phyloP scores from a whole-genome alignment of 768 basidiomycete genomes.

The Mycena olivaceomarginata region DNA sequence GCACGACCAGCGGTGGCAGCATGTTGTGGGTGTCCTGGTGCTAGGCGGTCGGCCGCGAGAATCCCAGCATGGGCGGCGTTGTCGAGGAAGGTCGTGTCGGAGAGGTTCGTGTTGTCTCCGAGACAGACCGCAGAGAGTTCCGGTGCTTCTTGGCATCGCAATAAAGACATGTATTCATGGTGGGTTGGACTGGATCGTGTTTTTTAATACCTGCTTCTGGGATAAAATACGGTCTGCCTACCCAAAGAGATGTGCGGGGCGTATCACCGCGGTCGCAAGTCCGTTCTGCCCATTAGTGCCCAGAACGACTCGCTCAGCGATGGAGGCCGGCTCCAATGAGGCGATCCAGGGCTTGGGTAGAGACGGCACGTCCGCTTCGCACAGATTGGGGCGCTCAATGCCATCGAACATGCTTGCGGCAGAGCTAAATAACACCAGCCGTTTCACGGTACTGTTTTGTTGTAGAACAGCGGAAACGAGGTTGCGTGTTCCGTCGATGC shows the following conservation, averaged over 20 bases:
- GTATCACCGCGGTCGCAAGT: constrained; percentile 28
- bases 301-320: constrained; percentile 31
- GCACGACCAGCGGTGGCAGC: constrained; percentile 68
- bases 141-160: neutral
- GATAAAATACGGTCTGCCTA: neutral
- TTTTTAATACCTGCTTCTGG: neutral
- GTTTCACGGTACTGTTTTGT: constrained; percentile 2
- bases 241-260: constrained; percentile 29
- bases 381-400: constrained; percentile 13
- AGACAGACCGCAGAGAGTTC: constrained; percentile 39
- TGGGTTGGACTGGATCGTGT: neutral
- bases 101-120: constrained; percentile 68
- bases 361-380: constrained; percentile 26
- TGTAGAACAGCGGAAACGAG: neutral
- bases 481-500: constrained; percentile 30
- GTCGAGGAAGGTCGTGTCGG: constrained; percentile 73
- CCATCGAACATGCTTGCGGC: constrained; percentile 34
- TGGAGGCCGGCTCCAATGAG: neutral
- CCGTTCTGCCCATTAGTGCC: constrained; percentile 19
- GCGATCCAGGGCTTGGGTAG: neutral
- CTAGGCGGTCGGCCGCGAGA: constrained; percentile 68
- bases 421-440: constrained; percentile 23
- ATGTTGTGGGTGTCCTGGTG: constrained; percentile 57
- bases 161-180: neutral
- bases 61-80: constrained; percentile 74